Evolutionary conservation across 2,329 filamentous ascomycete species (phyloP).

Genomic region (Curvularia hawaiiensis): DNA sequence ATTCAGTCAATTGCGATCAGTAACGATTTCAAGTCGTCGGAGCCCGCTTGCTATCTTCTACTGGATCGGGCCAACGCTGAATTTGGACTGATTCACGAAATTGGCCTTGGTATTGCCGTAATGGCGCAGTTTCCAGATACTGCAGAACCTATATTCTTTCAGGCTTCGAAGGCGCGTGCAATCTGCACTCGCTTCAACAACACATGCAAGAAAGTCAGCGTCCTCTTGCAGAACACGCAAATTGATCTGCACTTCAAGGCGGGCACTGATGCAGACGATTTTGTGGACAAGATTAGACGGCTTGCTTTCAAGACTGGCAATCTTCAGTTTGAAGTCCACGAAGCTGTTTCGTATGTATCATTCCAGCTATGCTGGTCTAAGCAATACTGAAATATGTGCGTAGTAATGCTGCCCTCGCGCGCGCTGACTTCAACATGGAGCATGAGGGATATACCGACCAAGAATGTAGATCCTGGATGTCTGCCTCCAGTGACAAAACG

Average conservation of each 20-base stretch:
- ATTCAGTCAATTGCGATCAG: conserved; percentile 16
- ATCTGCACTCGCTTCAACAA: conserved; percentile 16
- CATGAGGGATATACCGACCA: conserved; percentile 14
- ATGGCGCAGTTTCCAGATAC: conserved; percentile 18
- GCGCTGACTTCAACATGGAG: conserved; percentile 20
- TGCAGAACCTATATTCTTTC: conserved; percentile 22
- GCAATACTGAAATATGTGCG: not conserved
- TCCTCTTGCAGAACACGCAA: conserved; percentile 23
- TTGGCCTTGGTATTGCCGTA: not conserved
- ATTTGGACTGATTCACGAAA: conserved; percentile 21
- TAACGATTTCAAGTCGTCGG: conserved; percentile 13
- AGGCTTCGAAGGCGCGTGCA: conserved; percentile 15
- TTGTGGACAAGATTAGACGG: conserved; percentile 16
- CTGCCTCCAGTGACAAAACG: not conserved
- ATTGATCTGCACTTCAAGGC: conserved; percentile 23
- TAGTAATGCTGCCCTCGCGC: conserved; percentile 11
- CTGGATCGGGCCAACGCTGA: conserved; percentile 25
- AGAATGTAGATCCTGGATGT: conserved; percentile 8
- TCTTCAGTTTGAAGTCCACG: conserved; percentile 16
- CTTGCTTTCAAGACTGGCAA: conserved; percentile 17
- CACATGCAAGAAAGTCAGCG: conserved; percentile 21
- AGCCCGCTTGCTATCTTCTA: not conserved
- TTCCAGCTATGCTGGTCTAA: too few species aligned
- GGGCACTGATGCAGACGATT: conserved; percentile 9
- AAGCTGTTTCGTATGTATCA: conserved; percentile 16